Percentiles rank a stretch among this genome's conserved stretches.
Conservation (phyloP, 148 eudicot genomes). For the Talinum fruticosum region DNA sequence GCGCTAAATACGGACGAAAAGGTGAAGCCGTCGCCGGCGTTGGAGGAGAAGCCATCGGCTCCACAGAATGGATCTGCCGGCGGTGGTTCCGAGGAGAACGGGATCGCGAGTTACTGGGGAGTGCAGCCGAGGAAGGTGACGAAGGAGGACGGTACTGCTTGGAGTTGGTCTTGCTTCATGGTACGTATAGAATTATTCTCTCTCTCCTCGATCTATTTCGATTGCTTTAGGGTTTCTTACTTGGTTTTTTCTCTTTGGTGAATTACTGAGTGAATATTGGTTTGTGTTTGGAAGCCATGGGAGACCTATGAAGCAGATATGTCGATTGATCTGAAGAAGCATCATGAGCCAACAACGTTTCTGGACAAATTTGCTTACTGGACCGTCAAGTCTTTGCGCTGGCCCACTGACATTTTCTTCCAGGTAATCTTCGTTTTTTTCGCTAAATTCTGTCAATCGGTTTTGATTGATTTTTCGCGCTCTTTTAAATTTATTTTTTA, state of each 20-base stretch:
- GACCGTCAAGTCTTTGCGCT: constrained; percentile 62
- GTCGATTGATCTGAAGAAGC: constrained; percentile 68
- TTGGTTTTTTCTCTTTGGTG: neutral
- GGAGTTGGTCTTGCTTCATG: constrained; percentile 84
- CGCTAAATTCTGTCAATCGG: neutral
- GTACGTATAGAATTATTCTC: constrained; percentile 22
- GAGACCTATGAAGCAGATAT: constrained; percentile 59
- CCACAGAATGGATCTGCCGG: constrained; percentile 21
- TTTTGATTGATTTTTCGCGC: neutral
- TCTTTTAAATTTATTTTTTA: too few species aligned
- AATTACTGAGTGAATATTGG: neutral
- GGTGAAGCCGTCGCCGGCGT: constrained; percentile 12
- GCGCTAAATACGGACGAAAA: constrained; percentile 27
- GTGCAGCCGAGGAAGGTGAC: constrained; percentile 40
- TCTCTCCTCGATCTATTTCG: neutral
- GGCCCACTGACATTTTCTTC: constrained; percentile 67
- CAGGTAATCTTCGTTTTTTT: constrained; percentile 37
- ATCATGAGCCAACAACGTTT: constrained; percentile 50
- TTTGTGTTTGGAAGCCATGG: constrained; percentile 49
- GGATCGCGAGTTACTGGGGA: constrained; percentile 55
- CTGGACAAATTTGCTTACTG: constrained; percentile 63
- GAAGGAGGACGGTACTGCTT: constrained; percentile 71
- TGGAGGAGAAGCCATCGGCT: constrained; percentile 18
- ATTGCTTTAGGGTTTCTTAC: too few species aligned
- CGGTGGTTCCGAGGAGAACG: constrained; percentile 28